Evolutionary conservation across 2,329 filamentous ascomycete species (phyloP), one percentile per base, ranked within the genome.

Genomic region (Trichoderma koningii): DNA sequence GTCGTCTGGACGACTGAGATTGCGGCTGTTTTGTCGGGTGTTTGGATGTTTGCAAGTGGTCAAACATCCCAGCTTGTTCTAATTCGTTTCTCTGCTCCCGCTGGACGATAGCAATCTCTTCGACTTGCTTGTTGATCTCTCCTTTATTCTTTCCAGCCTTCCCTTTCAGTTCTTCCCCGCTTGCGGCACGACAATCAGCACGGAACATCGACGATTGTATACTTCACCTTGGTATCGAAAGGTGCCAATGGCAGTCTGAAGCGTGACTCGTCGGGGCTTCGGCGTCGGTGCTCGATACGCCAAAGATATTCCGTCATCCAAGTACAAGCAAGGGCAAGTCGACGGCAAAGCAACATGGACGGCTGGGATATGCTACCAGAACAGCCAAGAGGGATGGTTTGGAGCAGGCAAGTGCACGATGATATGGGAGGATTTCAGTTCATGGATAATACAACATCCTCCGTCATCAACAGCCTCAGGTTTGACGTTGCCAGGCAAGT

Each of bases 401-500:
- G 65, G 69, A 23, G 60, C 14, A 67, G 70, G 60, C 44, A 55
- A 14, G 4, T 48, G 15, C 45, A 26, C 28, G 9, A 19, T 6
- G 52, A 28, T n/a, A 14, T 38, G 23, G 59, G 42, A 10, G 76
- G 73, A 38, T 76, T 76, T 62, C 66, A 68, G 38, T 75, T 74
- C 65, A 70, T 71, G 66, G 67, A 71, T 69, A 85, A 82, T 71
- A 75, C 76, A 38, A 80, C 81, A 6, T 78, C 79, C 45, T 74
- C 78, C 45, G 73, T 84, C 67, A 79, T 83, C 69, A 82, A 83
- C 70, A 73, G 84, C 68, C 78, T 86, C 69, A 79, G 77, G 65
- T 83, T 85, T 68, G 79, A 80, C 34, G 79, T 81, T 17, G 81
- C 81, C 67, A 86, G 82, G 70, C 87, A 85, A 41, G 79, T 87